A percentile compares a stretch with the other conserved stretches of the same genome.
Evolutionary conservation across 2,329 filamentous ascomycete genomes (phyloP).

Genomic region (Botrytis byssoidea): DNA sequence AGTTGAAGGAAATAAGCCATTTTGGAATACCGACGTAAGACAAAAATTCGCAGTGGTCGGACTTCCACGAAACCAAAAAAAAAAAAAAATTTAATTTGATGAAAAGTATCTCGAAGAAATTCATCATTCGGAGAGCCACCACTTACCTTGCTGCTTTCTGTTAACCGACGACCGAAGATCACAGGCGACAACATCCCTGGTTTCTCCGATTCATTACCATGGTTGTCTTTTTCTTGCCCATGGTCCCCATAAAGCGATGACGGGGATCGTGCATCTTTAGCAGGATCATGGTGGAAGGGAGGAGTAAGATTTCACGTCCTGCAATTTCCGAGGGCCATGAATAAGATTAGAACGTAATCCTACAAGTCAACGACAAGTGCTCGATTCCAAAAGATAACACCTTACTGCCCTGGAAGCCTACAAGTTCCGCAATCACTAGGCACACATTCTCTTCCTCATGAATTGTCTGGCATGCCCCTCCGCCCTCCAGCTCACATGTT

Average conservation of each 20-base stretch:
- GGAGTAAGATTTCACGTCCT: too few relatives aligned
- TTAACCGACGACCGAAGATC: background rate
- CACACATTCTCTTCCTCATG: background rate
- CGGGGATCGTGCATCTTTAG: too few relatives aligned
- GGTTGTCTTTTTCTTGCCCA: background rate
- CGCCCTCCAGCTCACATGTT: fast-evolving
- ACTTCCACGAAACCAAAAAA: background rate
- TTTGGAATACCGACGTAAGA: background rate
- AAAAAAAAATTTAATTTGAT: too few relatives aligned
- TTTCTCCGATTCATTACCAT: background rate
- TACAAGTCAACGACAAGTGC: background rate
- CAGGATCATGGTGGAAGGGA: fast-evolving
- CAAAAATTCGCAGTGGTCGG: background rate
- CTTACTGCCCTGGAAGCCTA: background rate
- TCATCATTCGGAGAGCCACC: too few relatives aligned
- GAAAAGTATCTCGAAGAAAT: too few relatives aligned
- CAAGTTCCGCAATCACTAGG: fast-evolving
- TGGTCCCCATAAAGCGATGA: background rate
- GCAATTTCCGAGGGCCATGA: background rate
- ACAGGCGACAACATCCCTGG: too few relatives aligned
- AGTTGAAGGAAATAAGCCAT: background rate
- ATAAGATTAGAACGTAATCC: background rate
- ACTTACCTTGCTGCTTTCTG: too few relatives aligned
- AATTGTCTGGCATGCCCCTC: background rate
- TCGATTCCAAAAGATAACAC: background rate